A percentile compares a stretch with the other conserved stretches of the same genome.
phyloP scores from a whole-genome alignment of 805 yeast genomes.

The Lachancea sp. region DNA sequence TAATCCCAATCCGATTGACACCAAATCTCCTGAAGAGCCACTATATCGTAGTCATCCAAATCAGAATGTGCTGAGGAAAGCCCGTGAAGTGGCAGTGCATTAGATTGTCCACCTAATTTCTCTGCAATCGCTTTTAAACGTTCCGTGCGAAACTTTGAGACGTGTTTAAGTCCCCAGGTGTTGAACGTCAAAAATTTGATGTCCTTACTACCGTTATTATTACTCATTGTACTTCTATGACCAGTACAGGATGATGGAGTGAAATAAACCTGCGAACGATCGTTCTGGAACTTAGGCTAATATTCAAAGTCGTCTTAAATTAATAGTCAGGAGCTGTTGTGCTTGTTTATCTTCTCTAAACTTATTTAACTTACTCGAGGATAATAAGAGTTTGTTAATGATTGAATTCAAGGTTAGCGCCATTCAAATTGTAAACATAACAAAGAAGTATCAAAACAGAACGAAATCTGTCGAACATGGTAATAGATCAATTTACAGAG shows the following conservation, averaged over 20 bases:
- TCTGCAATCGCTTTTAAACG: constrained; percentile 73
- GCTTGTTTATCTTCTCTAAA: background rate
- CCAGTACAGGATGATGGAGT: too few relatives aligned
- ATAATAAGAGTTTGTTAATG: background rate
- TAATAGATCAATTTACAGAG: constrained; percentile 33
- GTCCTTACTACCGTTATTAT: background rate
- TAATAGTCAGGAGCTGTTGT: background rate
- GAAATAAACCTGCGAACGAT: too few relatives aligned
- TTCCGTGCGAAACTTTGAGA: constrained; percentile 61
- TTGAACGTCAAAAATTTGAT: constrained; percentile 55
- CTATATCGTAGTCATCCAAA: constrained; percentile 56
- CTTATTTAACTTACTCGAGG: background rate
- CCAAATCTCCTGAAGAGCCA: constrained; percentile 97
- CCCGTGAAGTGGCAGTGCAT: constrained; percentile 18
- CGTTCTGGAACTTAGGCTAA: too few relatives aligned
- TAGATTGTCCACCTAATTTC: constrained; percentile 38
- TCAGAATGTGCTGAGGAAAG: constrained; percentile 7
- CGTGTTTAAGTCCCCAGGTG: constrained; percentile 85
- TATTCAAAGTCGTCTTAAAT: background rate
- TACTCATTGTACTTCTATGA: constrained; percentile 6
- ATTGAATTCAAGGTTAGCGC: background rate
- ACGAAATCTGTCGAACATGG: constrained; percentile 10
- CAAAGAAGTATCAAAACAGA: background rate
- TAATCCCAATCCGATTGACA: constrained; percentile 74
- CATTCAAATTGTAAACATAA: background rate